phyloP scores from a whole-genome alignment of 129 eudicot genomes.

The Chrysanthemum seticuspe region DNA sequence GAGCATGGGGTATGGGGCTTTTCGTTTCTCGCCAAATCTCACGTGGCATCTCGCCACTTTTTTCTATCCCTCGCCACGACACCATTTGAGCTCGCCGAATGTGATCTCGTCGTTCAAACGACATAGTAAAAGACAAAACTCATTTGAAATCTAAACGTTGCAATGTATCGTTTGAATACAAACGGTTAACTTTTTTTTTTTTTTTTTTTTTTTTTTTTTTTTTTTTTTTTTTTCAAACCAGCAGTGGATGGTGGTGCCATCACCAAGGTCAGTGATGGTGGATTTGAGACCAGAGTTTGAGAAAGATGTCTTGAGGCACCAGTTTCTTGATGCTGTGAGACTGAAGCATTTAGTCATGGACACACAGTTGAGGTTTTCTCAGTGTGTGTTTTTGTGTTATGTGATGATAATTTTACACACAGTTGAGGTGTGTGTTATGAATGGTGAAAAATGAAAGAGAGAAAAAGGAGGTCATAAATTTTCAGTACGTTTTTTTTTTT shows the following conservation, averaged over 20 bases:
- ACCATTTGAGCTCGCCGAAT: no score
- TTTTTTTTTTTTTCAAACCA: conserved; percentile 29
- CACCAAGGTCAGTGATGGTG: conserved; percentile 57
- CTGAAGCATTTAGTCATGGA: conserved; percentile 60
- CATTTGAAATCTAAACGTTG: no score
- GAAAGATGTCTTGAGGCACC: conserved; percentile 51
- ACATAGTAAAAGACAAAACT: no score
- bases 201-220: no score
- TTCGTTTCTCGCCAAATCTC: no score
- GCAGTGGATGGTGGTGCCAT: conserved; percentile 78
- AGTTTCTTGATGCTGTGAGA: conserved; percentile 50
- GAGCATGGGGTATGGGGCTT: no score
- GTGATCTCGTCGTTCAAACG: no score
- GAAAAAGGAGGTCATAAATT: conserved; percentile 12
- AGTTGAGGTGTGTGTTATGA: conserved; percentile 27
- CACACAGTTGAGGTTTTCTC: conserved; percentile 32
- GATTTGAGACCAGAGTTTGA: conserved; percentile 64
- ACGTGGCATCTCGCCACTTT: no score
- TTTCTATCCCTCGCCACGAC: no score
- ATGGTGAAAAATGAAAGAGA: not conserved
- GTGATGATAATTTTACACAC: conserved; percentile 9
- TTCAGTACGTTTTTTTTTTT: no score
- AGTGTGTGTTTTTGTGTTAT: conserved; percentile 12
- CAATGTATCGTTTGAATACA: no score
- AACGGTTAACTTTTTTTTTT: no score